These are phyloP conservation scores for Carallia pectinifolia DNA, from an alignment of 345 rosid species.

Conservation along the genomic window DNA sequence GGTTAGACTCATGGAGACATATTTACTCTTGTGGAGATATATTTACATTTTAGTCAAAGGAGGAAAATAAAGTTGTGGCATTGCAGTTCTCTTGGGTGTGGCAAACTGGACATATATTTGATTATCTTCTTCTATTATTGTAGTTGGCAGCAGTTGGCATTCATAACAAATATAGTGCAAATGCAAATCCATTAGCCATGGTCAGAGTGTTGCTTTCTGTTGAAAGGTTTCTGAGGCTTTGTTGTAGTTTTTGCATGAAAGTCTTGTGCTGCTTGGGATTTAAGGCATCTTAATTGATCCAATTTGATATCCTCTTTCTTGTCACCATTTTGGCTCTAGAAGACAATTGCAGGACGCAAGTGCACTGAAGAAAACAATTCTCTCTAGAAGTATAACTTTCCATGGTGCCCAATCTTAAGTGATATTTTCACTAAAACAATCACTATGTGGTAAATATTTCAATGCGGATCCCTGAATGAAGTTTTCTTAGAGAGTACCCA, in stretches of 20 bases:
- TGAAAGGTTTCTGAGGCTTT: too few relatives aligned
- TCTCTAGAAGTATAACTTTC: background rate
- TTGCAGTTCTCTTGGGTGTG: background rate
- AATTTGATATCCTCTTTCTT: background rate
- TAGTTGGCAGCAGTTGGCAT: background rate
- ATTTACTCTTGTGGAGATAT: background rate
- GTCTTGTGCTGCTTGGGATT: too few relatives aligned
- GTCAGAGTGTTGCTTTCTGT: too few relatives aligned
- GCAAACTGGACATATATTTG: background rate
- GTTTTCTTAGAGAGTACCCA: background rate
- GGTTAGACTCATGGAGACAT: background rate
- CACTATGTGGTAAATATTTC: background rate
- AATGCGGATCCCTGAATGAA: background rate
- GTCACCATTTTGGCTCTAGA: background rate
- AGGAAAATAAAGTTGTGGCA: too few relatives aligned
- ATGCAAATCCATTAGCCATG: too few relatives aligned
- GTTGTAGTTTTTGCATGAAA: too few relatives aligned
- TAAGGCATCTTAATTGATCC: too few relatives aligned
- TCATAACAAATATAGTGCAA: background rate
- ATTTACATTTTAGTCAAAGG: background rate
- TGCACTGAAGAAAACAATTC: background rate
- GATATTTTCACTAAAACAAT: background rate
- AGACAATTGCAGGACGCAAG: background rate
- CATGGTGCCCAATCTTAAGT: background rate
- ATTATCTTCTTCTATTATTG: background rate